Conservation (phyloP, 805 yeast species). For the Zygosaccharomyces siamensis region DNA sequence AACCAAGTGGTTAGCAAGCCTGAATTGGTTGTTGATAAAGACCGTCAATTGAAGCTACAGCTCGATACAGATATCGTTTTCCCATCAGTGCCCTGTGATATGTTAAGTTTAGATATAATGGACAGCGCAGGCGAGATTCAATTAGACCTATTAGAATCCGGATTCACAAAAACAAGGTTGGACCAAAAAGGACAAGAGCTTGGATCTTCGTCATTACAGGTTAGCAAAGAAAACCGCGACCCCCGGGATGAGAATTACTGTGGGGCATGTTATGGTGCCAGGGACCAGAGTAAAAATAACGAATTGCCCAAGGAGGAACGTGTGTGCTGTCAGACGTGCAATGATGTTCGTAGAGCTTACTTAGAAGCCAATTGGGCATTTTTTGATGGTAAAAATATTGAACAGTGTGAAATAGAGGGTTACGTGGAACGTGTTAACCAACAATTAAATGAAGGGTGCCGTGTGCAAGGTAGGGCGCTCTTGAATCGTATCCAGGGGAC, state of each 20-base stretch:
- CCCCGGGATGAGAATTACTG: conserved; percentile 49
- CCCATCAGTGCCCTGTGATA: conserved; percentile 80
- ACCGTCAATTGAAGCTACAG: conserved; percentile 65
- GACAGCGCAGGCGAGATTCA: conserved; percentile 85
- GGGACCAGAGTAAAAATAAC: conserved; percentile 49
- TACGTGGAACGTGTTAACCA: conserved; percentile 60
- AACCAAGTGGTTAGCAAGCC: conserved; percentile 65
- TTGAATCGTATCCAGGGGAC: conserved; percentile 87
- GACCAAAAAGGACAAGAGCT: conserved; percentile 48
- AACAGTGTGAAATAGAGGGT: conserved; percentile 88
- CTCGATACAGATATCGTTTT: conserved; percentile 79
- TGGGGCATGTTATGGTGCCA: conserved; percentile 89
- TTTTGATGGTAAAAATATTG: conserved; percentile 79
- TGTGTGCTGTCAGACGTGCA: conserved; percentile 82
- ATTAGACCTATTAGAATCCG: conserved; percentile 62
- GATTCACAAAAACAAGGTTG: conserved; percentile 67
- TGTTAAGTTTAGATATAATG: conserved; percentile 77
- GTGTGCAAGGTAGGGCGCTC: conserved; percentile 71
- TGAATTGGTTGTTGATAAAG: conserved; percentile 84
- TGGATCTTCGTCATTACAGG: conserved; percentile 38
- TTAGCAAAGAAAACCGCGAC: conserved; percentile 37
- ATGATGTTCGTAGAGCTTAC: conserved; percentile 74
- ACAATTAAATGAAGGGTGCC: conserved; percentile 78
- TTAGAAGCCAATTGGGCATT: conserved; percentile 79
- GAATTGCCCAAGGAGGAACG: conserved; percentile 38